Percentiles rank a stretch among this genome's conserved stretches.
Evolutionary conservation across 2,329 filamentous ascomycete genomes (phyloP).

Genomic region (Rhynchosporium secalis): DNA sequence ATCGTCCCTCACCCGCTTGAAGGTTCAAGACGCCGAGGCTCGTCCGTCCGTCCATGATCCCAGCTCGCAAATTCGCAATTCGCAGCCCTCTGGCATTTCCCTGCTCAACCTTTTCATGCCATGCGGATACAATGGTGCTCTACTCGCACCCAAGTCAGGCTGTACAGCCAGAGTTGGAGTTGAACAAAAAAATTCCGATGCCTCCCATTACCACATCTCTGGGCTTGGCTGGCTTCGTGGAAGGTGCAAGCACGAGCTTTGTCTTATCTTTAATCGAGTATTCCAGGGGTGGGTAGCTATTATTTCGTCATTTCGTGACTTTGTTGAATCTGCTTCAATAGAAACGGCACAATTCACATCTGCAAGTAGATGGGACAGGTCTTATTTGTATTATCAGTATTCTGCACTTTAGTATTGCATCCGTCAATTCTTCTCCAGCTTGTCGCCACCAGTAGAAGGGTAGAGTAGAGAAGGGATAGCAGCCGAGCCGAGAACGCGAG

Average conservation of each 20-base stretch:
- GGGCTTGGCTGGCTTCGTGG: not conserved
- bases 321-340: not conserved
- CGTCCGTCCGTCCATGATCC: not conserved
- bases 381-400: no score
- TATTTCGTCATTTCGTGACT: not conserved
- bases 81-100: not conserved
- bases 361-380: no score
- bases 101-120: constrained; percentile 3
- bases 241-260: not conserved
- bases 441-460: no score
- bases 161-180: not conserved
- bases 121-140: not conserved
- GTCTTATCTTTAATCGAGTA: not conserved
- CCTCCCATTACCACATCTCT: constrained; percentile 9
- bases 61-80: not conserved
- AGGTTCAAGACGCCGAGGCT: not conserved
- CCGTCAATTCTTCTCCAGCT: no score
- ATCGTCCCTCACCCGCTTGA: not conserved
- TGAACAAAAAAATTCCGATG: constrained; percentile 2
- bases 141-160: not conserved
- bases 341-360: no score
- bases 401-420: no score
- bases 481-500: constrained; percentile 12
- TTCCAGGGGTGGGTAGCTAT: not conserved
- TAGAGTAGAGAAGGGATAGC: not conserved